Evolutionary conservation across 2,329 filamentous ascomycete genomes (phyloP).

Genomic region (Pyricularia pennisetigena): DNA sequence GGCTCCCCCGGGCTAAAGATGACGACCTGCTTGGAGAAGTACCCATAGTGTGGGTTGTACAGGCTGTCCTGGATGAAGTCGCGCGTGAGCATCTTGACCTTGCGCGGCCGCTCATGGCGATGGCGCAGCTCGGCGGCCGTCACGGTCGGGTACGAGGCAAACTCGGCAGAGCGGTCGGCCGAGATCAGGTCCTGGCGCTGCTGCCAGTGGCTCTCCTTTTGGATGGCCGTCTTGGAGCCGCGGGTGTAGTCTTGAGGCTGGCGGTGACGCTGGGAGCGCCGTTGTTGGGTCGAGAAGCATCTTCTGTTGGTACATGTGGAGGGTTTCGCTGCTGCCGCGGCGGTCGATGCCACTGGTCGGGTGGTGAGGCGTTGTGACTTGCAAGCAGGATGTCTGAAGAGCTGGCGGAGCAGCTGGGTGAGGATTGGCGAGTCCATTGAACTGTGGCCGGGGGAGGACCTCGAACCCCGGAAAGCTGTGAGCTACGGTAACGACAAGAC

Average conservation of each 20-base stretch:
- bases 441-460: constrained; percentile 19
- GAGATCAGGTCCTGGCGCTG: constrained; percentile 69
- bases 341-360: constrained; percentile 18
- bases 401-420: constrained; percentile 70
- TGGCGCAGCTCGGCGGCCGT: constrained; percentile 69
- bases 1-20: constrained; percentile 91
- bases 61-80: constrained; percentile 97
- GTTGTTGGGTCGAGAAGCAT: background rate
- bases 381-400: constrained; percentile 68
- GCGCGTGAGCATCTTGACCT: constrained; percentile 93
- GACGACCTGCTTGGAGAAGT: constrained; percentile 92
- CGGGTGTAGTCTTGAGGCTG: constrained; percentile 9
- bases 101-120: constrained; percentile 65
- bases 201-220: constrained; percentile 70
- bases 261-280: background rate
- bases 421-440: constrained; percentile 29
- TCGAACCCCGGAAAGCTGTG: constrained; percentile 61
- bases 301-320: constrained; percentile 6
- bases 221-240: constrained; percentile 14
- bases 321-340: constrained; percentile 13
- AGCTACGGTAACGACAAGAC: constrained; percentile 5
- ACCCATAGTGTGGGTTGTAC: constrained; percentile 91
- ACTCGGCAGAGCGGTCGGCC: constrained; percentile 70
- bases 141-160: constrained; percentile 71
- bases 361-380: constrained; percentile 25